Conservation (phyloP, 257 asterid species). For the Salvia hispanica region DNA sequence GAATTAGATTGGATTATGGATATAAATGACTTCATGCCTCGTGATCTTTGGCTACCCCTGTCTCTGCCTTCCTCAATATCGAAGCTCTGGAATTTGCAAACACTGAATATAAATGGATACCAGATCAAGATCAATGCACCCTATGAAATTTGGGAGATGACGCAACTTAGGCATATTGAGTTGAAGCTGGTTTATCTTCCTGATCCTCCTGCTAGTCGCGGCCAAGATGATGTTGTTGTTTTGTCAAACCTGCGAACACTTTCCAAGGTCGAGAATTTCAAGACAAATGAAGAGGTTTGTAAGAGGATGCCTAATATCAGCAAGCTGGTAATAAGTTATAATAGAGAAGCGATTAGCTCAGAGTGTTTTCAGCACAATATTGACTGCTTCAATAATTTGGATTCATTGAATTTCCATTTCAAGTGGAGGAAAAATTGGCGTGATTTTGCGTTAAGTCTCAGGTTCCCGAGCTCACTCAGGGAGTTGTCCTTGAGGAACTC, state of each 20-base stretch:
- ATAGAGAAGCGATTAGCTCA: neutral
- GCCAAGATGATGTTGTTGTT: neutral
- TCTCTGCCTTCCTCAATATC: too few species aligned
- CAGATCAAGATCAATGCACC: too few species aligned
- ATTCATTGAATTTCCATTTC: neutral
- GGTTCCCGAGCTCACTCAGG: slow-evolving; percentile 7
- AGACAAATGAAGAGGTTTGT: neutral
- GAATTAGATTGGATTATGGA: too few species aligned
- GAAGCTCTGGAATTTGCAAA: too few species aligned
- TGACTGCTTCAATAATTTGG: neutral
- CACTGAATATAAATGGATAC: too few species aligned
- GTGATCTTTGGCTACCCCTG: too few species aligned
- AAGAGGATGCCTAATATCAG: slow-evolving; percentile 23
- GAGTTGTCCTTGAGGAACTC: neutral
- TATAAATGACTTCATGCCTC: too few species aligned
- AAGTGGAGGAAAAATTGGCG: neutral
- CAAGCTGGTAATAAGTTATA: neutral
- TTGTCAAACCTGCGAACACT: slow-evolving; percentile 15
- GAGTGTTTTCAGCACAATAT: neutral
- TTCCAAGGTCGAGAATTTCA: neutral
- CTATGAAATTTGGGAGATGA: too few species aligned
- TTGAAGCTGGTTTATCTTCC: neutral
- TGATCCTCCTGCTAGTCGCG: neutral
- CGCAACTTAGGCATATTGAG: too few species aligned
- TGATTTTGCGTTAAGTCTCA: neutral